phyloP scores from a whole-genome alignment of 2,329 filamentous ascomycete genomes.

The Aaosphaeria arxii region DNA sequence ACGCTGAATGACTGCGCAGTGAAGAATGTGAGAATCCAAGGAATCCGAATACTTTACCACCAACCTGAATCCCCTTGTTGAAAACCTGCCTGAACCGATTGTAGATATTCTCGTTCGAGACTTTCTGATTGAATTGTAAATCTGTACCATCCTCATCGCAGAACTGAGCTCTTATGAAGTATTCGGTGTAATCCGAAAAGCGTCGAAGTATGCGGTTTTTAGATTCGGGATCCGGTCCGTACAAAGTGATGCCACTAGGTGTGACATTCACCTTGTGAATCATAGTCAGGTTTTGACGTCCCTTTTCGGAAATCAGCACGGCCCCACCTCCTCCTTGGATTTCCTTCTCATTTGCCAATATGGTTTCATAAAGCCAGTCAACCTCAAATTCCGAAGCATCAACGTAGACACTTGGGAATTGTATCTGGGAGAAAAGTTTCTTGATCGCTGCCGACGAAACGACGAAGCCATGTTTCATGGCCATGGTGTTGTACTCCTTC shows the following conservation, averaged over 20 bases:
- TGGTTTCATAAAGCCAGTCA: conserved; percentile 5
- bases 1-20: conserved; percentile 25
- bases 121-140: conserved; percentile 54
- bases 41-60: conserved; percentile 26
- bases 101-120: conserved; percentile 24
- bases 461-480: neutral
- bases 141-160: conserved; percentile 69
- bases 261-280: conserved; percentile 56
- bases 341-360: conserved; percentile 5
- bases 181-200: conserved; percentile 18
- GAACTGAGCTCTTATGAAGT: conserved; percentile 61
- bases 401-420: conserved; percentile 5
- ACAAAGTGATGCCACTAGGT: conserved; percentile 40
- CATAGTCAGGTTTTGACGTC: conserved; percentile 1
- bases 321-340: conserved; percentile 1
- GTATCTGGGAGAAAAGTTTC: conserved; percentile 7
- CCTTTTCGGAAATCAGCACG: neutral
- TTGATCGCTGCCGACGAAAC: conserved; percentile 2
- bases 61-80: conserved; percentile 50
- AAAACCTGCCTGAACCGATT: conserved; percentile 60
- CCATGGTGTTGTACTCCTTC: neutral
- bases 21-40: conserved; percentile 34
- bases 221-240: conserved; percentile 56
- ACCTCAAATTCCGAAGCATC: conserved; percentile 4
- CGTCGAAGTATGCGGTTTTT: conserved; percentile 41